Conservation (phyloP, 2,329 filamentous ascomycete genomes). For the Venturia effusa region DNA sequence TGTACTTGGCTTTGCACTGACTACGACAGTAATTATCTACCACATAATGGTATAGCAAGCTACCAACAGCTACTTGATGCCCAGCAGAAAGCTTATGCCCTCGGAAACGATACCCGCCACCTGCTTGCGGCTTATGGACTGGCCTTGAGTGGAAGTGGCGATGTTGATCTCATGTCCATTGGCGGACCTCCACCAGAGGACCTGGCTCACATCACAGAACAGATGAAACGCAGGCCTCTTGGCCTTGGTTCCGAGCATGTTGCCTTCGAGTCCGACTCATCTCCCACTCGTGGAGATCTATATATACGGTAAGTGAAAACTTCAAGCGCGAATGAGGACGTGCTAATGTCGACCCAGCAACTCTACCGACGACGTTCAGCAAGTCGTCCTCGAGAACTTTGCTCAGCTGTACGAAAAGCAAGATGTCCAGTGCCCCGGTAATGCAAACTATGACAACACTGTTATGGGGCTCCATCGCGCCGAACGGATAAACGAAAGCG, state of each 20-base stretch:
- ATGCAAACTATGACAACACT: slow-evolving; percentile 22
- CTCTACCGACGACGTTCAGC: not conserved
- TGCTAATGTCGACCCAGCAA: not conserved
- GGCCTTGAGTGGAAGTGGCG: not conserved
- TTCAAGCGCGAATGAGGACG: not conserved
- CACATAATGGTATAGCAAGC: slow-evolving; percentile 2
- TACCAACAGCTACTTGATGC: not conserved
- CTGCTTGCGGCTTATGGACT: not conserved
- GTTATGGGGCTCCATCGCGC: slow-evolving; percentile 20
- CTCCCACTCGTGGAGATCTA: slow-evolving; percentile 22
- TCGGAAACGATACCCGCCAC: not conserved
- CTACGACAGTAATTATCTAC: not conserved
- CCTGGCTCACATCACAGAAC: not conserved
- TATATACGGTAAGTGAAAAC: slow-evolving; percentile 10
- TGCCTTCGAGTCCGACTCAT: slow-evolving; percentile 26
- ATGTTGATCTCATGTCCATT: slow-evolving; percentile 2
- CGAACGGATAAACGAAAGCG: slow-evolving; percentile 20
- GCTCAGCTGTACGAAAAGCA: slow-evolving; percentile 4
- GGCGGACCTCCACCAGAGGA: not conserved
- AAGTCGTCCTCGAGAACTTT: not conserved
- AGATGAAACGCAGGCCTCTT: slow-evolving; percentile 17
- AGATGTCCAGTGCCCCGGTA: slow-evolving; percentile 13
- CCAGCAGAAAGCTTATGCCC: not conserved
- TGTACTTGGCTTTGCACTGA: not conserved
- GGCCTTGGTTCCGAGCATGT: slow-evolving; percentile 21